phyloP scores from a whole-genome alignment of 2,329 filamentous ascomycete species.

The Rutstroemia sydowiana region DNA sequence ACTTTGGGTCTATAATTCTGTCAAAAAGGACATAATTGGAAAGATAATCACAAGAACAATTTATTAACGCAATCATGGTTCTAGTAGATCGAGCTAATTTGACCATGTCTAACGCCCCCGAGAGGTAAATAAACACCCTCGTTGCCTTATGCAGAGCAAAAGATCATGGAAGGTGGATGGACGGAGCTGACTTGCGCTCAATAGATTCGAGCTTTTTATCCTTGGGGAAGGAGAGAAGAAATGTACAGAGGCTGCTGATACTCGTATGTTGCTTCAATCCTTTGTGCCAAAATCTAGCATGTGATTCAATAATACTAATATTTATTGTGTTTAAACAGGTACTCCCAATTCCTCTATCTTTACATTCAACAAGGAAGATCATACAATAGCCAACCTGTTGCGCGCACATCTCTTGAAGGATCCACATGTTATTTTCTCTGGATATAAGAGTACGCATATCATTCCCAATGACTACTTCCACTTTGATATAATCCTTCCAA shows the following conservation, averaged over 20 bases:
- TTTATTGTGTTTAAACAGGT: conserved; percentile 42
- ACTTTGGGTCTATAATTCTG: too few species aligned
- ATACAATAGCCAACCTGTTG: conserved; percentile 88
- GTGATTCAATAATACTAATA: not conserved
- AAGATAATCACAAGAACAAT: not conserved
- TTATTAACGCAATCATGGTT: not conserved
- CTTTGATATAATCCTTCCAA: not conserved
- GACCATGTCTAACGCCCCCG: conserved; percentile 11
- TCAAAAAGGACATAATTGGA: not conserved
- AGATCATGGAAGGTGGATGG: not conserved
- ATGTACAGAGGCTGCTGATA: conserved; percentile 80
- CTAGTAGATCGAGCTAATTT: not conserved
- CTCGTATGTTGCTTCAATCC: conserved; percentile 56
- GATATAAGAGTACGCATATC: conserved; percentile 67
- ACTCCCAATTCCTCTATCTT: conserved; percentile 95
- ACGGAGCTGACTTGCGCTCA: not conserved
- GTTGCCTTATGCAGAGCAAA: not conserved
- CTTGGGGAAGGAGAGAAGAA: conserved; percentile 87
- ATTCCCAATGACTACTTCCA: not conserved
- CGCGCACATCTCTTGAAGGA: conserved; percentile 78
- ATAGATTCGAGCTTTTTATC: conserved; percentile 88
- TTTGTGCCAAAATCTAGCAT: too few species aligned
- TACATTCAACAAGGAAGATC: conserved; percentile 92
- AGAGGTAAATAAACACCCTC: not conserved
- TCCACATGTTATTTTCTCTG: conserved; percentile 79